phyloP scores from a whole-genome alignment of 2,329 filamentous ascomycete genomes.

The Verticillium tricorpus region DNA sequence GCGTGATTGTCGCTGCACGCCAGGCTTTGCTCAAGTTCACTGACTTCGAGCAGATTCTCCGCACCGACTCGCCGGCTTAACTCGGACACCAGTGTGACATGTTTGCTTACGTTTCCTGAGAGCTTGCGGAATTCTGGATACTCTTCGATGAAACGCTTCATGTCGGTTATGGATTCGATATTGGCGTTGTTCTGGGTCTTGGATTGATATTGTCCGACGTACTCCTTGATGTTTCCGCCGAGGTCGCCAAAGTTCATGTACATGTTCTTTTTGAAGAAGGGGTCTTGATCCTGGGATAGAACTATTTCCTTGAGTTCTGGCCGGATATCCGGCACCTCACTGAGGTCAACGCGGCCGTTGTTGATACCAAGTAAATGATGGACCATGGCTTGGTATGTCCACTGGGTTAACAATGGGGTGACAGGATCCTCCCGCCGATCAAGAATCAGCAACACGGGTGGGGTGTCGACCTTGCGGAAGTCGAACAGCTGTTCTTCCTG shows the following conservation, averaged over 20 bases:
- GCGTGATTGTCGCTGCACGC: conserved; percentile 96
- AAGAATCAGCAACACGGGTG: conserved; percentile 84
- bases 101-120: conserved; percentile 96
- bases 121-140: conserved; percentile 97
- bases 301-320: conserved; percentile 92
- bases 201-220: conserved; percentile 95
- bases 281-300: conserved; percentile 92
- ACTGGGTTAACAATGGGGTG: conserved; percentile 90
- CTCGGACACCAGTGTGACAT: conserved; percentile 93
- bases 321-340: conserved; percentile 75
- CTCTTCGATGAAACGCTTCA: conserved; percentile 99
- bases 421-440: conserved; percentile 93
- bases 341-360: conserved; percentile 90
- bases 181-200: conserved; percentile 96
- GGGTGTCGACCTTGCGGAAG: conserved; percentile 90
- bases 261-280: conserved; percentile 99
- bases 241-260: conserved; percentile 96
- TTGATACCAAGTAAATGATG: conserved; percentile 91
- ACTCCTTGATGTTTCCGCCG: conserved; percentile 94
- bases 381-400: conserved; percentile 99
- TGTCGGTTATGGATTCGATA: conserved; percentile 94
- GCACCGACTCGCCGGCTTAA: conserved; percentile 82
- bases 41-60: conserved; percentile 89
- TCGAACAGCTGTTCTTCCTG: conserved; percentile 97
- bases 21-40: conserved; percentile 92